Conservation (phyloP, 2,329 filamentous ascomycete species). For the Didymellaceae sp. region DNA sequence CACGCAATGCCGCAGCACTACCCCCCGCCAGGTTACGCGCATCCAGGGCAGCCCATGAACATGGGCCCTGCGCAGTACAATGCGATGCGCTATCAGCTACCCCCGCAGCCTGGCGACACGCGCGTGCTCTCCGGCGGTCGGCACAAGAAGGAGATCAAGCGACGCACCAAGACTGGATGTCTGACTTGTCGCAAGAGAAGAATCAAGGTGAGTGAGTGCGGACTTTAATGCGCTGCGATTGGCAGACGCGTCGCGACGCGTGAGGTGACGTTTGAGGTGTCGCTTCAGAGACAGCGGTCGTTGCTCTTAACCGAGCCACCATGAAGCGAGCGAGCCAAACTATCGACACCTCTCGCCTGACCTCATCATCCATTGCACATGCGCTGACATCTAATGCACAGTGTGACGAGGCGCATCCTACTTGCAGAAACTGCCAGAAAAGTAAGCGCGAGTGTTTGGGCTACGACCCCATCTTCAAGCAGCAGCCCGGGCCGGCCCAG, state of each 20-base stretch:
- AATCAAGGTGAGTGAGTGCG: constrained; percentile 68
- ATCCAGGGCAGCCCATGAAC: constrained; percentile 57
- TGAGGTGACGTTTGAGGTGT: constrained; percentile 24
- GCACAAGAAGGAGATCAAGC: constrained; percentile 77
- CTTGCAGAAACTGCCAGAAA: constrained; percentile 89
- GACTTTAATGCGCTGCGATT: constrained; percentile 34
- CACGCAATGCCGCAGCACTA: constrained; percentile 61
- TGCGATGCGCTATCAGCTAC: constrained; percentile 62
- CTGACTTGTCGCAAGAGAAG: constrained; percentile 64
- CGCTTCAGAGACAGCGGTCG: constrained; percentile 22
- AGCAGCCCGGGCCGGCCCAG: constrained; percentile 70
- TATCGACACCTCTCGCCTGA: constrained; percentile 40
- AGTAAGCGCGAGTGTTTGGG: constrained; percentile 86
- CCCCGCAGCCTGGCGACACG: constrained; percentile 54
- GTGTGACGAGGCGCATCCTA: constrained; percentile 96
- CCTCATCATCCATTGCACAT: constrained; percentile 29
- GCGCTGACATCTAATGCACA: constrained; percentile 52
- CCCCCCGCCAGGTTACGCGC: constrained; percentile 48
- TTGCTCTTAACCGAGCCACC: constrained; percentile 46
- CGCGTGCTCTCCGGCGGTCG: constrained; percentile 67
- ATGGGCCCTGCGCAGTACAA: constrained; percentile 55
- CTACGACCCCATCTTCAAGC: constrained; percentile 87
- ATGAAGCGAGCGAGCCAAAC: constrained; percentile 48
- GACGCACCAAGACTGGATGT: constrained; percentile 77
- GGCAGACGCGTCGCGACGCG: constrained; percentile 35